phyloP scores from a whole-genome alignment of 1,284 basidiomycete species.

The Tylopilus orsonianus region DNA sequence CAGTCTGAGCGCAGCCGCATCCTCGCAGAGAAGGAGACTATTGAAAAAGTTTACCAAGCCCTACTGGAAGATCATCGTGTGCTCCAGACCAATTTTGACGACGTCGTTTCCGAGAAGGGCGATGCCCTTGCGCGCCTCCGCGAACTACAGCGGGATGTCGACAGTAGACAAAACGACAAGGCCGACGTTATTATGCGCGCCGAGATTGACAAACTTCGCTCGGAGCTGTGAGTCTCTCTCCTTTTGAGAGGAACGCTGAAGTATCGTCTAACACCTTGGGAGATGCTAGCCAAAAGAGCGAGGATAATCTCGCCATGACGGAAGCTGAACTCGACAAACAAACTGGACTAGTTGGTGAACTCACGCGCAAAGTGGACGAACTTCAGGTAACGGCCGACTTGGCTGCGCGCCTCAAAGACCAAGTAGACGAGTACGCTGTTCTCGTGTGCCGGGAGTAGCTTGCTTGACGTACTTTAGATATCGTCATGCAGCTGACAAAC shows the following conservation, averaged over 20 bases:
- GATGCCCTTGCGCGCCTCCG: constrained; percentile 59
- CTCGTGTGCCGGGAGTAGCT: not conserved
- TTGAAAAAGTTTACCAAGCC: constrained; percentile 75
- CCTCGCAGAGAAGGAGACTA: constrained; percentile 73
- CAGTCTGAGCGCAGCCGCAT: constrained; percentile 77
- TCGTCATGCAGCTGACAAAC: constrained; percentile 85
- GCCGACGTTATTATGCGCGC: constrained; percentile 67
- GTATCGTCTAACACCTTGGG: constrained; percentile 33
- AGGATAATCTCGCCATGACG: constrained; percentile 79
- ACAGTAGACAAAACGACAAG: constrained; percentile 62
- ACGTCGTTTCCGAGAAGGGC: constrained; percentile 69
- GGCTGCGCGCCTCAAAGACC: constrained; percentile 80
- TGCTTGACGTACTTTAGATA: constrained; percentile 49
- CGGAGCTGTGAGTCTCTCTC: constrained; percentile 67
- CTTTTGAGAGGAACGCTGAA: constrained; percentile 4
- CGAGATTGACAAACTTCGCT: constrained; percentile 78
- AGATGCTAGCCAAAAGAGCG: constrained; percentile 77
- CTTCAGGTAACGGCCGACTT: constrained; percentile 79
- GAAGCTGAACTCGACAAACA: constrained; percentile 83
- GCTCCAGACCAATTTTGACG: constrained; percentile 71
- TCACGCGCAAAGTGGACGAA: constrained; percentile 81
- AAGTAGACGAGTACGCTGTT: constrained; percentile 80
- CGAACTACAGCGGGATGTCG: constrained; percentile 57
- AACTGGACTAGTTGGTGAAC: constrained; percentile 61
- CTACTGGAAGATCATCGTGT: constrained; percentile 77